Percentiles rank a stretch among this genome's conserved stretches.
Evolutionary conservation across 306 rosid species (phyloP).

Genomic region (Boehmeria nivea): DNA sequence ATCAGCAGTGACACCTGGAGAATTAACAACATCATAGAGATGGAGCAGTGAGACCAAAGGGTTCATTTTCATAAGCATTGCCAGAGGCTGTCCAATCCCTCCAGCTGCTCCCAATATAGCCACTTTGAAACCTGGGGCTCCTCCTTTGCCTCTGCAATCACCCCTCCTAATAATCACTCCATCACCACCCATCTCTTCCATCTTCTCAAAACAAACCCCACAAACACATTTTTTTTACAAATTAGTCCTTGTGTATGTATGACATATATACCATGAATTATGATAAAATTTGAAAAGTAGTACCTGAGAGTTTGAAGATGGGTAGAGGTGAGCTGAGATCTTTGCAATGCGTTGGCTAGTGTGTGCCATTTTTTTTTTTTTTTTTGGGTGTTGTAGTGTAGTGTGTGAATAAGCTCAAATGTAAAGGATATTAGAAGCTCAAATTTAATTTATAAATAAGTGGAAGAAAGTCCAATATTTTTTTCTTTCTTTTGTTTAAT

Average conservation of each 20-base stretch:
- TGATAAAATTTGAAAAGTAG: background rate
- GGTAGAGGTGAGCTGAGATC: constrained; percentile 65
- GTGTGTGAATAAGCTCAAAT: background rate
- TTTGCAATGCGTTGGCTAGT: constrained; percentile 56
- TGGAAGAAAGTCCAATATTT: too few relatives aligned
- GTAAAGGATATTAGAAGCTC: background rate
- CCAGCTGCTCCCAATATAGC: constrained; percentile 95
- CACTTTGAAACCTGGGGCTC: constrained; percentile 82
- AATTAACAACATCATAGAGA: constrained; percentile 88
- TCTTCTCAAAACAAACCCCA: constrained; percentile 21
- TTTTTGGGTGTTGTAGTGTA: background rate
- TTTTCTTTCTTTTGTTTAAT: too few relatives aligned
- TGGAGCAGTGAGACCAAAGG: constrained; percentile 92
- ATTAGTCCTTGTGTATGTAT: background rate
- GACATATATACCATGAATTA: background rate
- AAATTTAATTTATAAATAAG: too few relatives aligned
- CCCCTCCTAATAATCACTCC: constrained; percentile 23
- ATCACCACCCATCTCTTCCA: constrained; percentile 32
- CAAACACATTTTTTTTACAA: too few relatives aligned
- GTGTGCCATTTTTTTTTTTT: constrained; percentile 34
- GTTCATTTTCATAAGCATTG: constrained; percentile 87
- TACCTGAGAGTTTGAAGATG: constrained; percentile 55
- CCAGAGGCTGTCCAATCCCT: constrained; percentile 90
- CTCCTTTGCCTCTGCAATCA: constrained; percentile 84
- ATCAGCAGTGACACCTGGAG: constrained; percentile 97